A percentile compares a stretch with the other conserved stretches of the same genome.
Conservation (phyloP, 495 filamentous ascomycete species). For the Daldinia concentrica region DNA sequence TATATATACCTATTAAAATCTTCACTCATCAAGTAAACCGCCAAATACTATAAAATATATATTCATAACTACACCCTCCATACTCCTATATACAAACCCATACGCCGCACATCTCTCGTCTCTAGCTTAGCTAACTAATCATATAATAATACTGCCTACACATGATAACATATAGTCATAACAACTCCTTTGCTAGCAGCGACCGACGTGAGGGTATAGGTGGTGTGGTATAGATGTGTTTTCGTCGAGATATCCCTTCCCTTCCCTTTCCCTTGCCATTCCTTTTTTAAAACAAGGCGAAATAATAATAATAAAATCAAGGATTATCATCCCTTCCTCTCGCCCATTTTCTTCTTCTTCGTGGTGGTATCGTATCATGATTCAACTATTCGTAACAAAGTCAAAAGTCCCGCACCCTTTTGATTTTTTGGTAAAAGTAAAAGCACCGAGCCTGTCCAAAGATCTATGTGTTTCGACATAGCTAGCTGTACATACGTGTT, state of each 20-base stretch:
- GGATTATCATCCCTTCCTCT: conserved; percentile 14
- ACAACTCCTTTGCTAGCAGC: conserved; percentile 7
- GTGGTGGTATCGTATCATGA: conserved; percentile 41
- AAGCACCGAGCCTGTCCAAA: conserved; percentile 37
- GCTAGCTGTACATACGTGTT: conserved; percentile 28
- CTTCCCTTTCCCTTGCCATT: conserved; percentile 13
- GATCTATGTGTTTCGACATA: conserved; percentile 34
- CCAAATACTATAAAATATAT: conserved; percentile 15
- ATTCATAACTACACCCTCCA: not conserved
- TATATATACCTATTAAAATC: too few species aligned
- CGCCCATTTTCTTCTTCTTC: conserved; percentile 8
- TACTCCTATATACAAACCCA: conserved; percentile 27
- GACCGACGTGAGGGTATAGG: not conserved
- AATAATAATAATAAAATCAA: not conserved
- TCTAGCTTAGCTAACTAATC: not conserved
- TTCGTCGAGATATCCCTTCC: not conserved
- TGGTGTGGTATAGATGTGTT: not conserved
- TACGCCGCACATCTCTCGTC: not conserved
- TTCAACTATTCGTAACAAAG: not conserved
- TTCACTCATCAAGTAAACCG: not conserved
- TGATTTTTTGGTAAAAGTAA: not conserved
- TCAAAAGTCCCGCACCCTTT: not conserved
- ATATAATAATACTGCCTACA: not conserved
- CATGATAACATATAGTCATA: not conserved
- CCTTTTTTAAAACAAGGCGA: not conserved